A percentile compares a stretch with the other conserved stretches of the same genome.
These are phyloP conservation scores for Diplodia seriata DNA, from an alignment of 2,329 filamentous ascomycete species.

Conservation along the genomic window DNA sequence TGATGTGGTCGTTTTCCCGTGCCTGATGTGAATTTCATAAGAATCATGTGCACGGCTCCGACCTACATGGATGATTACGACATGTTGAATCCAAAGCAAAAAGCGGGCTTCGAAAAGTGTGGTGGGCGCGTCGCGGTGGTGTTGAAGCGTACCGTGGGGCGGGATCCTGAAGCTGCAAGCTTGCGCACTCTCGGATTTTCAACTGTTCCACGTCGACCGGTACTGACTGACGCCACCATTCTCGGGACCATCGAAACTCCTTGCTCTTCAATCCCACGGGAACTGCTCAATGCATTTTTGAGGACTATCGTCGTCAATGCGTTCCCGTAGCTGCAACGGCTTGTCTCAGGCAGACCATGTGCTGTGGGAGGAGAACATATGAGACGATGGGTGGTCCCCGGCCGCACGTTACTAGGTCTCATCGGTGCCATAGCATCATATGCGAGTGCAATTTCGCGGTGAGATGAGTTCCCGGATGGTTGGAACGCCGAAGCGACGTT, in stretches of 20 bases:
- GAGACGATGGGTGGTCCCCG: neutral
- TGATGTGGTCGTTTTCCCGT: no score
- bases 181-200: neutral
- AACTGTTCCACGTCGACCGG: neutral
- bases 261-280: neutral
- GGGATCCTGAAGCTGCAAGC: neutral
- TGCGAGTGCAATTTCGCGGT: slow-evolving; percentile 4
- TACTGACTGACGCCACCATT: neutral
- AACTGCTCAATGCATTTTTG: neutral
- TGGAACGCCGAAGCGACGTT: slow-evolving; percentile 2
- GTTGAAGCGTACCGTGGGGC: neutral
- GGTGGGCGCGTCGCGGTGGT: neutral
- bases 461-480: neutral
- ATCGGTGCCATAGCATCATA: neutral
- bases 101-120: no score
- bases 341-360: neutral
- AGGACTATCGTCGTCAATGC: neutral
- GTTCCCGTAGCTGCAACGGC: neutral
- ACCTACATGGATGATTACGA: neutral
- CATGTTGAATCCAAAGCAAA: neutral
- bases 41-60: neutral
- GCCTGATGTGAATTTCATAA: no score
- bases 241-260: neutral
- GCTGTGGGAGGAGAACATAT: neutral
- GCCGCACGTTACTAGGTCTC: neutral